phyloP scores from a whole-genome alignment of 2,329 filamentous ascomycete species.

The Paramyrothecium roridum region DNA sequence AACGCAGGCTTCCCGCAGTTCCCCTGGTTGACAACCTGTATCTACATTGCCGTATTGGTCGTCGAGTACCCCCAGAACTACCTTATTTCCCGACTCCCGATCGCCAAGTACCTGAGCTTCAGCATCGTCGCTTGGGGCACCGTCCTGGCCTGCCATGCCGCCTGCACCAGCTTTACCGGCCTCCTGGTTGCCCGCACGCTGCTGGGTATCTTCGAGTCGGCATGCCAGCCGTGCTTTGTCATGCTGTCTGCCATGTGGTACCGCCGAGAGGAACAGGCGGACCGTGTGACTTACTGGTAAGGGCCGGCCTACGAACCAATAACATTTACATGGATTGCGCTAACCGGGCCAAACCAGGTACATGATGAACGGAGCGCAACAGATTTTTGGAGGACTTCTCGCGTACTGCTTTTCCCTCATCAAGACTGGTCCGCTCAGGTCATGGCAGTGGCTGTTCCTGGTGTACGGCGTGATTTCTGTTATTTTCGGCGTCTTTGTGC shows the following conservation, averaged over 20 bases:
- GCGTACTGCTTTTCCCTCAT: slow-evolving; percentile 62
- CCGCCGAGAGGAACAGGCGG: slow-evolving; percentile 63
- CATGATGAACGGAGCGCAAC: slow-evolving; percentile 74
- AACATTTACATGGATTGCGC: too few relatives aligned
- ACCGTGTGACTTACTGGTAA: slow-evolving; percentile 66
- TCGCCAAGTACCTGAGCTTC: slow-evolving; percentile 63
- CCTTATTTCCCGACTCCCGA: slow-evolving; percentile 57
- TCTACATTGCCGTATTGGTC: slow-evolving; percentile 68
- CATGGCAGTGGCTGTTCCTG: slow-evolving; percentile 69
- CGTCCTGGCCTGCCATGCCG: slow-evolving; percentile 58
- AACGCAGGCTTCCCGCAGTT: slow-evolving; percentile 40
- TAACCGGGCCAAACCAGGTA: slow-evolving; percentile 34
- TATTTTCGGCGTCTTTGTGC: slow-evolving; percentile 62
- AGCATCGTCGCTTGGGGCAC: slow-evolving; percentile 64
- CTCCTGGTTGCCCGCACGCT: slow-evolving; percentile 61
- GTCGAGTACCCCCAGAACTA: slow-evolving; percentile 71
- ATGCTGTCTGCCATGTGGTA: slow-evolving; percentile 71
- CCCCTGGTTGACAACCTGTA: slow-evolving; percentile 70
- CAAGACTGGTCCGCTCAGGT: slow-evolving; percentile 48
- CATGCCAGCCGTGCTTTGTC: slow-evolving; percentile 66
- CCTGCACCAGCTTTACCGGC: slow-evolving; percentile 56
- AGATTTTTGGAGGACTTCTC: slow-evolving; percentile 68
- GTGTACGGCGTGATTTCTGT: slow-evolving; percentile 62
- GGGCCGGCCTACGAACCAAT: slow-evolving; percentile 1
- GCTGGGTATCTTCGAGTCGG: slow-evolving; percentile 69